phyloP scores from a whole-genome alignment of 1,284 basidiomycete species.

The Trichosporon faecale region DNA sequence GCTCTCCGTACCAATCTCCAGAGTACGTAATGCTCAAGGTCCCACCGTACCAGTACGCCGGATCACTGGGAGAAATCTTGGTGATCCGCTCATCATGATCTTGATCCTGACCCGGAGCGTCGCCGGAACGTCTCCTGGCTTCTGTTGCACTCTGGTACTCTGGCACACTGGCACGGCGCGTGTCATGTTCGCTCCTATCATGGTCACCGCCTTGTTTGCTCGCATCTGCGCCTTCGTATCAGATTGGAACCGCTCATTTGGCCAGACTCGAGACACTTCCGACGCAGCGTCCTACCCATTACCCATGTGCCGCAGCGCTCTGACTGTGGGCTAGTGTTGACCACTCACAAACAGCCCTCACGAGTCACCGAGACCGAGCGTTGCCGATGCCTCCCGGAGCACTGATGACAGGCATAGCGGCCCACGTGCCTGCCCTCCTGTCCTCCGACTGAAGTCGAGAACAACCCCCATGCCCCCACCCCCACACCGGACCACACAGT shows the following conservation, averaged over 20 bases:
- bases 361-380: not conserved
- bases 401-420: not conserved
- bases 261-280: not conserved
- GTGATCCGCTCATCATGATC: not conserved
- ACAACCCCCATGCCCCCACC: not conserved
- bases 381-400: not conserved
- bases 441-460: not conserved
- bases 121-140: not conserved
- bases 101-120: not conserved
- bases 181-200: not conserved
- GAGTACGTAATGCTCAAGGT: not conserved
- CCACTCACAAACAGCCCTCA: not conserved
- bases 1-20: not conserved
- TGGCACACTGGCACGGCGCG: not conserved
- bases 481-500: too few relatives aligned
- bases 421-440: not conserved
- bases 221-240: not conserved
- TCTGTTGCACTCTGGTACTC: not conserved
- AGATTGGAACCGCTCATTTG: not conserved
- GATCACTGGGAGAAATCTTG: not conserved
- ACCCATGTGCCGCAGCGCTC: too few relatives aligned
- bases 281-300: not conserved
- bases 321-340: too few relatives aligned
- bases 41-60: too few relatives aligned
- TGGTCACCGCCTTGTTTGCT: not conserved